Evolutionary conservation across 306 rosid species (phyloP), one percentile per base, ranked within the genome.

Genomic region (Prunus salicina): DNA sequence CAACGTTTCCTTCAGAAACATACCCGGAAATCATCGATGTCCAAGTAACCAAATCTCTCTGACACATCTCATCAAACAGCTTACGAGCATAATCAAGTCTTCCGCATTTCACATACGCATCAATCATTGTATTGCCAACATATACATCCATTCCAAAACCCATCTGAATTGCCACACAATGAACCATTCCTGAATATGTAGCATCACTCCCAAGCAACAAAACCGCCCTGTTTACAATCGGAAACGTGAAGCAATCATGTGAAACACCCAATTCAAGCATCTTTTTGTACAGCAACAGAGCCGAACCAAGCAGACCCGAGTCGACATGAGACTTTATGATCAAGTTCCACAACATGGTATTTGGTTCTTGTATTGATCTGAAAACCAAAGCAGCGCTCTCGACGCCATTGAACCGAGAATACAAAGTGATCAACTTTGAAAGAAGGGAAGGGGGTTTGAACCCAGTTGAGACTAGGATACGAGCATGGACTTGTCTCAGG

Each of bases 11-110:
- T 69, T 49, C 73, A 22, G 64, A 63, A 73, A 77, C 77, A 85
- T 79, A 79, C 2, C 89, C 87, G 14, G 84, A 57, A 72, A 89
- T 86, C 77, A 85, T 75, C 27, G 77, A 79, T 2, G 90, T 86
- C 93, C 89, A 89, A 11, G 90, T 81, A 64, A 87, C 88, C 79
- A 83, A 86, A 64, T 89, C 88, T 74, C 82, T 84, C 1, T 51
- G 65, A 19, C 12, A 9, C 86, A 85, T 84, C 61, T 50, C 78
- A 77, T 84, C 93, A 65, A 86, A 84, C 86, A 86, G 0, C 0
- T 67, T 52, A 22, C 82, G 86, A 11, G 84, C 89, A 22, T 43
- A 10, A 34, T 24, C 56, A 15, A 67, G 0, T 19, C 49, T 20
- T 52, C 81, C 76, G 58, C 89, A 85, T 81, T 85, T 85, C 77